Base-by-base conservation (phyloP, 2,329 filamentous ascomycete genomes). In the Malbranchea zuffiana region DNA sequence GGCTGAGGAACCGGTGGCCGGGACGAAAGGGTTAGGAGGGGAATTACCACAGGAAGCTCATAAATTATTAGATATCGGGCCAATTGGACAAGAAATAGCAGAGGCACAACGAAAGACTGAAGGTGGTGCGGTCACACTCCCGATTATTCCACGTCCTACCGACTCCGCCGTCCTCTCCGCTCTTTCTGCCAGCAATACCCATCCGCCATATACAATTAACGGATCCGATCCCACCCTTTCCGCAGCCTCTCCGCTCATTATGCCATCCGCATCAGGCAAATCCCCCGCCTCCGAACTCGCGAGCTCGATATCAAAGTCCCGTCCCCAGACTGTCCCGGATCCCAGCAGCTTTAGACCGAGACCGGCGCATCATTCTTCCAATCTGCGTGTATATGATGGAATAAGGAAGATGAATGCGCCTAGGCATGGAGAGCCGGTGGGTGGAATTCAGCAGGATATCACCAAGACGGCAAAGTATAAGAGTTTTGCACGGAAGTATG, bases 381-480 rank as follows among this genome's bases (percentile, higher is more conserved):
- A 7, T 8, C 27, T 7, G 7, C 10, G 7, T 8, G 27, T 16
- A 16, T 7, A 16, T 7, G 23, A 32, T 11, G 30, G 27, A 20
- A 16, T 33, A 26, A 25, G 28, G n/a, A 19, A 27, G 7, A 15
- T 15, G 27, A 23, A 17, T 7, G n/a, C n/a, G n/a, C n/a, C n/a
- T n/a, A n/a, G n/a, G n/a, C n/a, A n/a, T n/a, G n/a, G n/a, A n/a
- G n/a, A 36, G 3, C 12, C n/a, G 12, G 27, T 21, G 7, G 27
- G 19, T n/a, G n/a, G n/a, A n/a, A n/a, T n/a, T n/a, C 32, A 31
- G 18, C 30, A 38, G 15, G 59, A 63, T 48, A 56, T 63, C 26
- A 56, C 56, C 29, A 45, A 60, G 41, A 63, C 60, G n/a, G 58
- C 54, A 37, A 54, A 59, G 44, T 63, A 63, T 44, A 62, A 61